phyloP scores from a whole-genome alignment of 139 green algal species.

The Chlorella ohadii region DNA sequence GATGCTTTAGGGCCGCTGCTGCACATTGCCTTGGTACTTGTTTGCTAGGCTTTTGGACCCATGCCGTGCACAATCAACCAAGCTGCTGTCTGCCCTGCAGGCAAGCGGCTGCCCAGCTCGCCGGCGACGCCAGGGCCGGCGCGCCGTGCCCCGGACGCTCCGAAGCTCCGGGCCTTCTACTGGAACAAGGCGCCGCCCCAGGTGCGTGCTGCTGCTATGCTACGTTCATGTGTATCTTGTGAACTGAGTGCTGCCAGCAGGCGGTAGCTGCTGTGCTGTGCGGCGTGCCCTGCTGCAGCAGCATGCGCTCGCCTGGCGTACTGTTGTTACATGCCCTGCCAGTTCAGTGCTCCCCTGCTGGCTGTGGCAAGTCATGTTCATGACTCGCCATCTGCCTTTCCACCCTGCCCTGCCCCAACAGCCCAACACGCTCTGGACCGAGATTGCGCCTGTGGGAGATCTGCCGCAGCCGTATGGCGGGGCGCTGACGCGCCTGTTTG shows the following conservation, averaged over 20 bases:
- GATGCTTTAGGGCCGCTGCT: no score
- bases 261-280: no score
- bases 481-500: slow-evolving; percentile 49
- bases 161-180: slow-evolving; percentile 61
- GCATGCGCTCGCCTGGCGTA: no score
- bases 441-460: slow-evolving; percentile 14
- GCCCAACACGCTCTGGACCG: slow-evolving; percentile 53
- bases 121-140: slow-evolving; percentile 7
- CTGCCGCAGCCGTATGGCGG: slow-evolving; percentile 27
- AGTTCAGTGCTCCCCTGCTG: no score
- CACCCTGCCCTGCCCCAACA: background rate
- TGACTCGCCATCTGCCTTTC: background rate
- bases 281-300: no score
- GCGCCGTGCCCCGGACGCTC: background rate
- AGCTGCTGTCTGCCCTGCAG: background rate
- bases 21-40: no score
- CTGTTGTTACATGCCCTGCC: no score
- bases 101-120: background rate
- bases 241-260: no score
- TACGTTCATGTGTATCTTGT: no score
- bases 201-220: background rate
- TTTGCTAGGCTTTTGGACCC: no score
- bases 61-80: no score
- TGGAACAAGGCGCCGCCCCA: slow-evolving; percentile 49
- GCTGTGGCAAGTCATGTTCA: no score